Percentiles rank a stretch among this genome's conserved stretches.
Evolutionary conservation across 2,329 filamentous ascomycete species (phyloP).

Genomic region (Neopestalotiopsis sp.): DNA sequence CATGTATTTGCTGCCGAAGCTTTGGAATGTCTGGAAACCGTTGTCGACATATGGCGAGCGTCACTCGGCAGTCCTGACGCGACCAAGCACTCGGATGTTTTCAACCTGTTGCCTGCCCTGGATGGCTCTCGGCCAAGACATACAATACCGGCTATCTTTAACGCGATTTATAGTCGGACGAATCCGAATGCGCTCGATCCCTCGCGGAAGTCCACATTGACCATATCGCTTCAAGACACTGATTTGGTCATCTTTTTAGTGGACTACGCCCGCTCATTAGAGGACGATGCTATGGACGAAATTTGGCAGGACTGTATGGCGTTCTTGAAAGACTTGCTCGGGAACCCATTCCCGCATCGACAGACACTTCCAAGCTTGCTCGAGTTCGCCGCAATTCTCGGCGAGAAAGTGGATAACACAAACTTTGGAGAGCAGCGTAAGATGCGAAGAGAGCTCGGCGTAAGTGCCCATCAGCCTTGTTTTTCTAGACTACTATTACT

Average conservation of each 20-base stretch:
- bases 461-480: conserved; percentile 51
- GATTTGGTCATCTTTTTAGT: conserved; percentile 90
- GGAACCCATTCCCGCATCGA: conserved; percentile 93
- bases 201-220: conserved; percentile 83
- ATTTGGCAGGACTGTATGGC: conserved; percentile 95
- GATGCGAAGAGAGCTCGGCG: conserved; percentile 88
- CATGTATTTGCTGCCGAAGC: conserved; percentile 92
- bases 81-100: conserved; percentile 67
- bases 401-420: conserved; percentile 96
- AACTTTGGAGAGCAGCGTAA: conserved; percentile 94
- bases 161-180: conserved; percentile 92
- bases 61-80: conserved; percentile 50
- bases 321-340: conserved; percentile 87
- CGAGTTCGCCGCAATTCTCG: conserved; percentile 87
- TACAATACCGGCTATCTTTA: conserved; percentile 92
- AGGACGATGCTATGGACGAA: conserved; percentile 97
- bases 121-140: conserved; percentile 91
- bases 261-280: conserved; percentile 86
- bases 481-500: not conserved
- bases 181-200: conserved; percentile 83
- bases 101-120: conserved; percentile 87
- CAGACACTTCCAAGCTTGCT: conserved; percentile 86
- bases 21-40: conserved; percentile 89
- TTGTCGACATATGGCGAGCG: conserved; percentile 82
- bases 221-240: conserved; percentile 80